Conservation (phyloP, 306 rosid species). For the Dalbergia oliveri region DNA sequence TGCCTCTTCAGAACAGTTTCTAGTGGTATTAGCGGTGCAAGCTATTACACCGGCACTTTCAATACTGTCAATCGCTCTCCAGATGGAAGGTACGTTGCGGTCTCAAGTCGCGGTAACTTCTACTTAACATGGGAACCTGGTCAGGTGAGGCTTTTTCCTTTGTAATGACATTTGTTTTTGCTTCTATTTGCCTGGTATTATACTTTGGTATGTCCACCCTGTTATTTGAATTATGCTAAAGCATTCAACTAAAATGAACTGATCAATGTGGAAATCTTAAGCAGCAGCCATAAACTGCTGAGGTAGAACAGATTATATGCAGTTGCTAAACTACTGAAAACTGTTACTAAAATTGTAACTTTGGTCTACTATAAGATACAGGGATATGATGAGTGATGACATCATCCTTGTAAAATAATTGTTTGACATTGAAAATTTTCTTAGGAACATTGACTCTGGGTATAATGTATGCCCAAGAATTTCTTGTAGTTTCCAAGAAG, state of each 20-base stretch:
- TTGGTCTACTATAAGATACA: too few relatives aligned
- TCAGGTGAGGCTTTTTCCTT: constrained; percentile 68
- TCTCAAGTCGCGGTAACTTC: constrained; percentile 99
- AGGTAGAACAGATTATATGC: too few relatives aligned
- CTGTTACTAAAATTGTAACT: too few relatives aligned
- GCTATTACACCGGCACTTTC: constrained; percentile 94
- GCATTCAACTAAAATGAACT: constrained; percentile 19
- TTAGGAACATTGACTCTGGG: too few relatives aligned
- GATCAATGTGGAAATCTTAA: neutral
- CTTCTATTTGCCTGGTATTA: constrained; percentile 27
- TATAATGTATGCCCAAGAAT: too few relatives aligned
- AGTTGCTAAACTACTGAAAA: too few relatives aligned
- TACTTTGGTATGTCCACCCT: constrained; percentile 14
- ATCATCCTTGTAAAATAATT: too few relatives aligned
- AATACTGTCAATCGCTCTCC: constrained; percentile 95
- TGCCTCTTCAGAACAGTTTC: constrained; percentile 95
- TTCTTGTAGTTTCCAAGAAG: too few relatives aligned
- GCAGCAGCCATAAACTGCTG: too few relatives aligned
- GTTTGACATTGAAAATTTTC: too few relatives aligned
- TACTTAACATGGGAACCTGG: constrained; percentile 99
- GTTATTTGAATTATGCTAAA: constrained; percentile 36
- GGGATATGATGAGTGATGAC: too few relatives aligned
- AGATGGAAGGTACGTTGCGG: constrained; percentile 93
- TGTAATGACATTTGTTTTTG: constrained; percentile 23
- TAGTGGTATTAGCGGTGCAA: constrained; percentile 98